A percentile compares a stretch with the other conserved stretches of the same genome.
Conservation (phyloP, 768 basidiomycete genomes). For the Lactifluus piperatus region DNA sequence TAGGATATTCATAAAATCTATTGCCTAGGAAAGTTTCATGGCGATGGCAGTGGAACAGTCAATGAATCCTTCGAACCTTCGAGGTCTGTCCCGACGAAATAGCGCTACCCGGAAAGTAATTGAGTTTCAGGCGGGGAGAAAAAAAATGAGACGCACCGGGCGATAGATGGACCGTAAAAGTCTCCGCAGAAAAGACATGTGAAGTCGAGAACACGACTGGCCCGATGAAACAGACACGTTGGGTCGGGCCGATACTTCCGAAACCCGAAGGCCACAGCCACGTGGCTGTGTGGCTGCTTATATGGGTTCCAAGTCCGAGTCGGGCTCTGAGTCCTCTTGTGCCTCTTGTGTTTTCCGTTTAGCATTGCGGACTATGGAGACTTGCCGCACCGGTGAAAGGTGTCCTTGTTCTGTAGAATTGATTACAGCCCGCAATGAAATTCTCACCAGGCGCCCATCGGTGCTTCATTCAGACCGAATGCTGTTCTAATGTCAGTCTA, state of each 20-base stretch:
- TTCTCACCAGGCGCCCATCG: neutral
- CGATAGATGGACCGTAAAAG: neutral
- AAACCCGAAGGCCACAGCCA: no score
- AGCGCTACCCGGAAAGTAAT: neutral
- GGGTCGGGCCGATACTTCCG: no score
- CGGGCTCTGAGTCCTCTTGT: no score
- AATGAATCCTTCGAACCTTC: slow-evolving; percentile 6
- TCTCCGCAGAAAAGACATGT: slow-evolving; percentile 2
- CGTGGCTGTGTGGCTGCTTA: no score
- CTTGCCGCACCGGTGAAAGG: no score
- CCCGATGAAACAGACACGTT: neutral
- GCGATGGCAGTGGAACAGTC: neutral
- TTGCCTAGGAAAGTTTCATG: slow-evolving; percentile 8
- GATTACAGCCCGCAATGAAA: neutral
- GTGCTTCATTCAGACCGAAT: neutral
- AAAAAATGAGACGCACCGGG: neutral
- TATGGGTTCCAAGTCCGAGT: no score
- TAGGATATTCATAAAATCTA: slow-evolving; percentile 18
- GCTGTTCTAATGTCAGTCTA: no score
- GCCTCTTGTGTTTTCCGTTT: no score
- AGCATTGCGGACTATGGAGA: no score
- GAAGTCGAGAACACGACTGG: neutral
- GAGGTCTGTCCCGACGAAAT: slow-evolving; percentile 16
- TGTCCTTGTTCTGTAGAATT: no score
- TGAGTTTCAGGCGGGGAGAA: neutral